Evolutionary conservation across 345 rosid species (phyloP).

Genomic region (Corymbia maculata): DNA sequence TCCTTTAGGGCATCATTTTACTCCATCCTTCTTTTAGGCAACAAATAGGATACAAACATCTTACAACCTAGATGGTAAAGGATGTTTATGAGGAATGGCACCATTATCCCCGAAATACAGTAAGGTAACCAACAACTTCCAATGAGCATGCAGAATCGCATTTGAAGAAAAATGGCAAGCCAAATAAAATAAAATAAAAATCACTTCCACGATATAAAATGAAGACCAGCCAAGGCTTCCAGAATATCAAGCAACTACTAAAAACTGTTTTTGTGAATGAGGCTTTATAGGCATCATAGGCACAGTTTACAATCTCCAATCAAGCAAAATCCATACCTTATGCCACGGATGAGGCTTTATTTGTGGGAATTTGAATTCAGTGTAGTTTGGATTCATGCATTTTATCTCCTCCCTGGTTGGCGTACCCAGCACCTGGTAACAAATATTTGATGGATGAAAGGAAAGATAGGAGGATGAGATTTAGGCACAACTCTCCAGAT

Average conservation of each 20-base stretch:
- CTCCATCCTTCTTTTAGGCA: background rate
- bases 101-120: background rate
- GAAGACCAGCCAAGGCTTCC: background rate
- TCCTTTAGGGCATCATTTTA: background rate
- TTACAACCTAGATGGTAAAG: background rate
- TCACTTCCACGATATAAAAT: background rate
- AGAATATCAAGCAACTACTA: background rate
- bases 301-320: background rate
- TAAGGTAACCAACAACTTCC: background rate
- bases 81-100: background rate
- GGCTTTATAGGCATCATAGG: background rate
- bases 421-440: conserved; percentile 75
- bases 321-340: conserved; percentile 35
- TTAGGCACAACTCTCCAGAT: background rate
- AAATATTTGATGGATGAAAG: background rate
- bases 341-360: conserved; percentile 99
- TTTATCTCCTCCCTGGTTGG: conserved; percentile 97
- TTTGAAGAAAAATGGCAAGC: background rate
- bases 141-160: background rate
- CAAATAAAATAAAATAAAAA: background rate
- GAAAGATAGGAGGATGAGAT: background rate
- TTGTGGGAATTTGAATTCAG: conserved; percentile 89
- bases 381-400: conserved; percentile 97
- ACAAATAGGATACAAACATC: background rate
- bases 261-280: background rate